These are phyloP conservation scores for Grammothele lineata DNA, from an alignment of 768 basidiomycete species.

Conservation along the genomic window DNA sequence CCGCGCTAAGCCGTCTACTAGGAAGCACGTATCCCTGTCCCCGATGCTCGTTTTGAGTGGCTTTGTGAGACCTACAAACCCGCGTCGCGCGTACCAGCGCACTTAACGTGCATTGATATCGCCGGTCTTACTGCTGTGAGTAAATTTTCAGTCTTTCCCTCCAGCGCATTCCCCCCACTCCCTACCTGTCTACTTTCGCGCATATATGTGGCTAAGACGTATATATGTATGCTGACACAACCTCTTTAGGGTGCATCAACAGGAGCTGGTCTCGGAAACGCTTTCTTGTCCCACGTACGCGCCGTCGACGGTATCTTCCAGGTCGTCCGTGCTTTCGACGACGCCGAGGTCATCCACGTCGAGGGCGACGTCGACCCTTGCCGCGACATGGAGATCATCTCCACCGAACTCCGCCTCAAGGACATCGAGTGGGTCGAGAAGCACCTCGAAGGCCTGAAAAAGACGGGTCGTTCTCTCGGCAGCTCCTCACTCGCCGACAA, in stretches of 20 bases:
- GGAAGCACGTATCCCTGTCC: constrained; percentile 94
- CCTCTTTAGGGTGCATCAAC: constrained; percentile 81
- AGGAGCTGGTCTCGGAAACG: constrained; percentile 95
- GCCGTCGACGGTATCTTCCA: constrained; percentile 99
- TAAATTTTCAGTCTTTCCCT: constrained; percentile 6
- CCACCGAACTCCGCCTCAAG: constrained; percentile 89
- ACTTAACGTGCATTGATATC: constrained; percentile 97
- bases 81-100: constrained; percentile 80
- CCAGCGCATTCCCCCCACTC: not conserved
- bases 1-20: constrained; percentile 11
- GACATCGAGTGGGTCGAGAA: constrained; percentile 99
- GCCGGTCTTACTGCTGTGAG: constrained; percentile 92
- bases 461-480: constrained; percentile 65
- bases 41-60: constrained; percentile 93
- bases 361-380: constrained; percentile 96
- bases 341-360: constrained; percentile 98
- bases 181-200: not conserved
- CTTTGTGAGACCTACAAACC: constrained; percentile 90
- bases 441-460: constrained; percentile 73
- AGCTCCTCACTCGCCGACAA: constrained; percentile 83
- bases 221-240: no score
- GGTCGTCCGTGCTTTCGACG: constrained; percentile 95
- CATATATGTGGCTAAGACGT: no score
- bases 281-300: constrained; percentile 95
- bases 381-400: constrained; percentile 97